Evolutionary conservation across 805 yeast species (phyloP).

Genomic region (Yarrowia hollandica): DNA sequence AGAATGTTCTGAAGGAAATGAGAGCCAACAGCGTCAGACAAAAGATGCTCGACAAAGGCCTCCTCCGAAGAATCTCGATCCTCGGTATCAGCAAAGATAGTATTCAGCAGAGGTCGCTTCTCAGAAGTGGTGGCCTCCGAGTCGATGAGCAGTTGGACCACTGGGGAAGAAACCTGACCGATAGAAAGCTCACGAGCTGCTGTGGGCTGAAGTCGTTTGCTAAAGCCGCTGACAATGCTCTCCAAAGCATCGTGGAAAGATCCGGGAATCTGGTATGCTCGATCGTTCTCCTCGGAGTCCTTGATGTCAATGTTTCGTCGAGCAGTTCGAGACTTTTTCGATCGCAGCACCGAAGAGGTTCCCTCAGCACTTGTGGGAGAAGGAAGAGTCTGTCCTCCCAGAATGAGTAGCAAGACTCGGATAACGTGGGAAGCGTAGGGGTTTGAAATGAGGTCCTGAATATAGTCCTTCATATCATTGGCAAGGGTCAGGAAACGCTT

Average conservation of each 20-base stretch:
- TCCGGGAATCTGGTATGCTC: slow-evolving; percentile 67
- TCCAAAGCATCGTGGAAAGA: slow-evolving; percentile 62
- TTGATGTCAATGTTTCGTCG: slow-evolving; percentile 89
- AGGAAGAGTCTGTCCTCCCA: slow-evolving; percentile 78
- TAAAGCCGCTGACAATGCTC: slow-evolving; percentile 40
- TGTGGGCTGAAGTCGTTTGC: slow-evolving; percentile 43
- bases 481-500: slow-evolving; percentile 62
- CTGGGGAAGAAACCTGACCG: slow-evolving; percentile 84
- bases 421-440: slow-evolving; percentile 88
- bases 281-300: slow-evolving; percentile 70
- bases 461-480: slow-evolving; percentile 62
- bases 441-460: slow-evolving; percentile 62
- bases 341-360: slow-evolving; percentile 67
- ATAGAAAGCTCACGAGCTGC: slow-evolving; percentile 72
- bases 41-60: slow-evolving; percentile 76
- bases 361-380: slow-evolving; percentile 52
- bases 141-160: slow-evolving; percentile 71
- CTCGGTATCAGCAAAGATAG: slow-evolving; percentile 54
- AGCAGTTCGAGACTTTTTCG: slow-evolving; percentile 79
- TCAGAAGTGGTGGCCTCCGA: slow-evolving; percentile 74
- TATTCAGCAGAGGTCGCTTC: slow-evolving; percentile 57
- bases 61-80: slow-evolving; percentile 46
- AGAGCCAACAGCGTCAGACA: slow-evolving; percentile 89
- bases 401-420: slow-evolving; percentile 65
- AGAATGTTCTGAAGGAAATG: slow-evolving; percentile 81